Percentiles rank a stretch among this genome's conserved stretches.
Conservation (phyloP, 305 asterid genomes). For the Fraxinus paxiana region DNA sequence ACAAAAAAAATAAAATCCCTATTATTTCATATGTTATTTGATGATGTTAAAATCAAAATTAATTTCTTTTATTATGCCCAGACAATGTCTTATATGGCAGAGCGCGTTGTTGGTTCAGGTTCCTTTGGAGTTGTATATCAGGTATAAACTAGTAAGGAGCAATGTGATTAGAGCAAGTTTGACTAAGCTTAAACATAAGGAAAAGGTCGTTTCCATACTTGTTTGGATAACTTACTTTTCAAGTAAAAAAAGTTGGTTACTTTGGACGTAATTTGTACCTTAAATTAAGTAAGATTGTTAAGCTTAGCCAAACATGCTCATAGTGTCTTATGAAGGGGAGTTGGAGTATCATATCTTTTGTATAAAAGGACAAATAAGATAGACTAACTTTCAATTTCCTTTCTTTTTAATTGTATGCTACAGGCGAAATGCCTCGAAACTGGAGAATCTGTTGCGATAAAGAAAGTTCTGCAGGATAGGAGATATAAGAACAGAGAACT, state of each 20-base stretch:
- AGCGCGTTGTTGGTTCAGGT: conserved; percentile 90
- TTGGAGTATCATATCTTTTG: background rate
- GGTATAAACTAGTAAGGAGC: conserved; percentile 38
- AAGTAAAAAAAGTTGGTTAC: background rate
- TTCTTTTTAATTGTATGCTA: conserved; percentile 2
- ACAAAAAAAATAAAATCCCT: background rate
- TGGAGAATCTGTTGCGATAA: conserved; percentile 71
- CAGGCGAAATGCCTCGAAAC: conserved; percentile 89
- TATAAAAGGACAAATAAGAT: background rate
- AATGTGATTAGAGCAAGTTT: background rate
- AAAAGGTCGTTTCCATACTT: background rate
- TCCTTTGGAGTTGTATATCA: conserved; percentile 94
- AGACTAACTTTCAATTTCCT: background rate
- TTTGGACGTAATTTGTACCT: background rate
- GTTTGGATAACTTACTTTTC: background rate
- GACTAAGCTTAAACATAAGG: background rate
- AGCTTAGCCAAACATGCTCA: background rate
- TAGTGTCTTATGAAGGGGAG: background rate
- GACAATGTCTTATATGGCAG: conserved; percentile 94
- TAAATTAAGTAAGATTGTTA: background rate
- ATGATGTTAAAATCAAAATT: background rate
- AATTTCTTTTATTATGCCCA: conserved; percentile 26
- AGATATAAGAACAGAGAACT: conserved; percentile 93
- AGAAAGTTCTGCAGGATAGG: conserved; percentile 55
- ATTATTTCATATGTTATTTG: conserved; percentile 1